phyloP scores from a whole-genome alignment of 768 basidiomycete genomes.

The Auriscalpium microsporum region DNA sequence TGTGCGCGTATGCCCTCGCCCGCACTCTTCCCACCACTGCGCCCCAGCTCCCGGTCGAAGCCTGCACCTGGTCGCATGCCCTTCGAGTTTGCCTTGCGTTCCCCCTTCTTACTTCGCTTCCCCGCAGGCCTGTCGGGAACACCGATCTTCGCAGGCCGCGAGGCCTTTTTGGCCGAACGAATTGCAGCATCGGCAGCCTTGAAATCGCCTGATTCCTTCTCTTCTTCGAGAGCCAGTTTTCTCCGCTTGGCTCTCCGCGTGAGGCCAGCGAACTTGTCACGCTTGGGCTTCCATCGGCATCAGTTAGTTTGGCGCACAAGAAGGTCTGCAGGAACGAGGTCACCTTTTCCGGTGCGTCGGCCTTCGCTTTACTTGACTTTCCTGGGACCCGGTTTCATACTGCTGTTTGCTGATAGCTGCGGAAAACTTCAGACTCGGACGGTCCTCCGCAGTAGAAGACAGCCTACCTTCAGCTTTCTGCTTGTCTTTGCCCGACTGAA shows the following conservation, averaged over 20 bases:
- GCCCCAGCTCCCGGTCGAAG: slow-evolving; percentile 57
- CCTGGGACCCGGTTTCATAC: slow-evolving; percentile 49
- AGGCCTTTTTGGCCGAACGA: slow-evolving; percentile 78
- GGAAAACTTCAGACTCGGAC: background rate
- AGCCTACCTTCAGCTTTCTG: slow-evolving; percentile 61
- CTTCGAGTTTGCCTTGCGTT: slow-evolving; percentile 2
- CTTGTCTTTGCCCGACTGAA: slow-evolving; percentile 85
- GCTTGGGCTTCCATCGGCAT: slow-evolving; percentile 44
- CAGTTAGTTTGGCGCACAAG: background rate
- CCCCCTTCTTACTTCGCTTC: slow-evolving; percentile 21
- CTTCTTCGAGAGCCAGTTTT: slow-evolving; percentile 79
- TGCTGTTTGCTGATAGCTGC: slow-evolving; percentile 69
- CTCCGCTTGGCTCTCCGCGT: slow-evolving; percentile 83
- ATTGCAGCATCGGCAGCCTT: slow-evolving; percentile 63
- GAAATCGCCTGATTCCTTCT: slow-evolving; percentile 50
- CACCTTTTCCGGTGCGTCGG: slow-evolving; percentile 26
- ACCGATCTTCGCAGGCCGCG: slow-evolving; percentile 69
- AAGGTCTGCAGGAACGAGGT: background rate
- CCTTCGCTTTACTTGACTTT: slow-evolving; percentile 31
- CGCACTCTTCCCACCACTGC: slow-evolving; percentile 24
- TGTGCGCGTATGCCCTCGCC: slow-evolving; percentile 60
- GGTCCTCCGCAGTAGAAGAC: background rate
- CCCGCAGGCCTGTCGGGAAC: slow-evolving; percentile 30
- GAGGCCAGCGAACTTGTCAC: slow-evolving; percentile 73
- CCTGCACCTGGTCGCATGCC: slow-evolving; percentile 23